phyloP scores from a whole-genome alignment of 2,329 filamentous ascomycete genomes.

The Ophiostoma ips region DNA sequence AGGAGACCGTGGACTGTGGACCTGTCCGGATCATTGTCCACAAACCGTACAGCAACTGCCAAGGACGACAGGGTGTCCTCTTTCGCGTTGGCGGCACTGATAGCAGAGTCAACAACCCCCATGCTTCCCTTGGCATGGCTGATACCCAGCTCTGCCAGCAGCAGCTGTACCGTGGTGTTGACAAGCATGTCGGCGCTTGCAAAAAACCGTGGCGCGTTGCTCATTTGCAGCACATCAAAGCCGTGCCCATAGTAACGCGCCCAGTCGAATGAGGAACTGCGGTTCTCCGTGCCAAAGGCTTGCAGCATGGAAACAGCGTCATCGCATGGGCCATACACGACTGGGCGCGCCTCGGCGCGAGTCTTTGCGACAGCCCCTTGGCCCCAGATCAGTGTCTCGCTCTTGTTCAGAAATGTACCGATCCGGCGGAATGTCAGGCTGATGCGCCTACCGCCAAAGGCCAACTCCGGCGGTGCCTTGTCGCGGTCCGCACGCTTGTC shows the following conservation, averaged over 20 bases:
- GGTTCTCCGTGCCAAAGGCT: constrained; percentile 80
- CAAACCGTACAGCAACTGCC: constrained; percentile 29
- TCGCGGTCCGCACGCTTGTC: constrained; percentile 62
- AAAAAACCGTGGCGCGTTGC: constrained; percentile 36
- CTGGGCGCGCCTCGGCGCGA: constrained; percentile 40
- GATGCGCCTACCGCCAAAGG: constrained; percentile 64
- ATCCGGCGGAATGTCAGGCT: constrained; percentile 86
- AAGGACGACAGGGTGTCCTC: constrained; percentile 8
- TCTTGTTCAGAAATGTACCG: constrained; percentile 62
- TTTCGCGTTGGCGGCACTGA: too few relatives aligned
- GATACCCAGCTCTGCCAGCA: constrained; percentile 35
- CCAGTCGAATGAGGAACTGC: constrained; percentile 60
- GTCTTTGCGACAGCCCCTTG: constrained; percentile 69
- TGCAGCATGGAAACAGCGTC: constrained; percentile 56
- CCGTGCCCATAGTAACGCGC: constrained; percentile 59
- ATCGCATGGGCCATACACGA: constrained; percentile 55
- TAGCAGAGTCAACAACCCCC: too few relatives aligned
- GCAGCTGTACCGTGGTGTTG: constrained; percentile 36
- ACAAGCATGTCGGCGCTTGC: constrained; percentile 30
- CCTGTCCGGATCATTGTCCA: constrained; percentile 37
- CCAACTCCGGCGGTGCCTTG: constrained; percentile 56
- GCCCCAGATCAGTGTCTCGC: constrained; percentile 68
- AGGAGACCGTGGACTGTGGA: constrained; percentile 35
- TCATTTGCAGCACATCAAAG: constrained; percentile 69
- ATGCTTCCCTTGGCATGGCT: constrained; percentile 32